Conservation (phyloP, 225 moss, liverwort and hornwort species). For the Sphagnum tenellum region DNA sequence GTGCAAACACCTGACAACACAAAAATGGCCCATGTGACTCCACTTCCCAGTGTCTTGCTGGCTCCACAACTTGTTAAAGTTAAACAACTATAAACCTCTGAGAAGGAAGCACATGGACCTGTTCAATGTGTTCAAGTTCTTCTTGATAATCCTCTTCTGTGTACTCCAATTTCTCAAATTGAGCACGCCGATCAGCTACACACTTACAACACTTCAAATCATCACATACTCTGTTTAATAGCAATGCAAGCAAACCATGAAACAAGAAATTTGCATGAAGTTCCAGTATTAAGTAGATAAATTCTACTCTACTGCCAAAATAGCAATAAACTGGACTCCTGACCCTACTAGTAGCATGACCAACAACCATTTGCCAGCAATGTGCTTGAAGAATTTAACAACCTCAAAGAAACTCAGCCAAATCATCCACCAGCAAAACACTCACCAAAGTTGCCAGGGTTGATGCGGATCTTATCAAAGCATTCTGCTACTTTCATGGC, state of each 20-base stretch:
- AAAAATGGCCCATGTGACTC: too few species aligned
- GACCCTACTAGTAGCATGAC: too few species aligned
- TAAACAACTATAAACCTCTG: too few species aligned
- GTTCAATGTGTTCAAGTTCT: constrained; percentile 81
- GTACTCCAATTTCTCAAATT: constrained; percentile 78
- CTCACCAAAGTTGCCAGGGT: constrained; percentile 97
- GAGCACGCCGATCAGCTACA: constrained; percentile 88
- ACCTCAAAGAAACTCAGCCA: background rate
- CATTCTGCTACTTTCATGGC: constrained; percentile 93
- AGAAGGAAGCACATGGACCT: constrained; percentile 23
- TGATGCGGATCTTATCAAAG: constrained; percentile 97
- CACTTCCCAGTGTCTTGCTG: too few species aligned
- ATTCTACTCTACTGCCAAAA: too few species aligned
- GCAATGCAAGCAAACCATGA: too few species aligned
- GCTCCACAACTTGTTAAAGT: too few species aligned
- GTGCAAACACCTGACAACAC: constrained; percentile 56
- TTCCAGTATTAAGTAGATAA: too few species aligned
- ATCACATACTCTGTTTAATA: too few species aligned
- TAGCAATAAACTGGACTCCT: too few species aligned
- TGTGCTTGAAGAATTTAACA: background rate
- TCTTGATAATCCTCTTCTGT: constrained; percentile 73
- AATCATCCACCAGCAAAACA: background rate
- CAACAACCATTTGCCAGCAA: background rate
- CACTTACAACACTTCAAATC: too few species aligned
- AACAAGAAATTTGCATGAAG: too few species aligned